Base-by-base conservation (phyloP, 164 flowering plant species). In the Piper longum region DNA sequence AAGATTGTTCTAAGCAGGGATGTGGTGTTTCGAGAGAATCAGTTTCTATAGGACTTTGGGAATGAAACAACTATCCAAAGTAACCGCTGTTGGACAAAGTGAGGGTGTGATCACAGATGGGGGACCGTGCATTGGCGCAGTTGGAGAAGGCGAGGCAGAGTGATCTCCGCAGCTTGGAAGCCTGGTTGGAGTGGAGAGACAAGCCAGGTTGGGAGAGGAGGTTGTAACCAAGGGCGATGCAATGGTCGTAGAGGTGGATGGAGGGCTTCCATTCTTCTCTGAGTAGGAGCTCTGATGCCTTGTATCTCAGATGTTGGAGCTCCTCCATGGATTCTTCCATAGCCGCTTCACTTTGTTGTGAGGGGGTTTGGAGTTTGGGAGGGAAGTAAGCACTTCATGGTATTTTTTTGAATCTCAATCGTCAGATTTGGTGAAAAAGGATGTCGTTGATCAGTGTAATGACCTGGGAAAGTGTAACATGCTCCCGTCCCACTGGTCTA, bases 201-300 rank as follows among this genome's bases (percentile, higher is more conserved):
- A 66, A 54, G 1, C 59, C 65, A 69, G 69, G 43, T 2, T 69
- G 63, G n/a, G 73, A 69, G 72, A 81, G 67, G 36, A 74, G 73
- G 18, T 74, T 42, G 69, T 72, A 75, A 67, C 85, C 86, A 72
- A 86, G 82, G 51, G 76, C 65, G 71, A 90, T 80, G 78, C 84
- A 61, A 1, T 81, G 82, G 43, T 89, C 69, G 72, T 86, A 93
- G 45, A 73, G 62, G 63, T 81, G 63, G 18, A 84, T 74, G 42
- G 92, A 80, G 39, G 81, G 78, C 11, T 62, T 63, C 85, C 85
- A 93, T 66, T 93, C 91, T 78, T 89, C 96, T 74, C 87, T 69
- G 41, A 93, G 75, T 51, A 90, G 83, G 56, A 86, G 82, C 76
- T 93, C 96, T 2, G 86, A 82, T 58, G 97, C 95, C 79, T 81